phyloP scores from a whole-genome alignment of 1,139 yeast genomes.

The Starmera stellimalicola region DNA sequence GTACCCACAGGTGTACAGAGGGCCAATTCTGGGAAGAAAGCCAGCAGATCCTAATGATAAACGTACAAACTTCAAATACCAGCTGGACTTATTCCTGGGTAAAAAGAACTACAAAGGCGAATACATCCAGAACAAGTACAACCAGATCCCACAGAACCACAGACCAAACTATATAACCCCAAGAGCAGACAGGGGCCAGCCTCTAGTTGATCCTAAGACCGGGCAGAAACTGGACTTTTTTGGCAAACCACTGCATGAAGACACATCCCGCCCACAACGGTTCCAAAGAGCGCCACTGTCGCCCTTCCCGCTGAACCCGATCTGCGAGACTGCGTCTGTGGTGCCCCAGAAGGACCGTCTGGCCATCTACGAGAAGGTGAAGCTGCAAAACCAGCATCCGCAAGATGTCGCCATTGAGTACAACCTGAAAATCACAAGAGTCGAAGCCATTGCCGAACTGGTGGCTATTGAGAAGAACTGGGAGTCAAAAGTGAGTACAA shows the following conservation, averaged over 20 bases:
- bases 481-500: slow-evolving; percentile 52
- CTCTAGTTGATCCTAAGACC: slow-evolving; percentile 30
- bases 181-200: slow-evolving; percentile 35
- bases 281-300: slow-evolving; percentile 34
- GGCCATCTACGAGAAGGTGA: slow-evolving; percentile 49
- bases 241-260: slow-evolving; percentile 9
- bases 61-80: slow-evolving; percentile 29
- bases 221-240: slow-evolving; percentile 20
- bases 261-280: not conserved
- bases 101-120: slow-evolving; percentile 81
- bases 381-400: slow-evolving; percentile 40
- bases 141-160: slow-evolving; percentile 62
- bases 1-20: slow-evolving; percentile 34
- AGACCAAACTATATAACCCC: slow-evolving; percentile 68
- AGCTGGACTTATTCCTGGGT: slow-evolving; percentile 34
- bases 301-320: slow-evolving; percentile 75
- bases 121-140: slow-evolving; percentile 68
- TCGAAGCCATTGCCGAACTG: slow-evolving; percentile 75
- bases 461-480: slow-evolving; percentile 53
- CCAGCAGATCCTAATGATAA: slow-evolving; percentile 28
- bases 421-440: slow-evolving; percentile 74
- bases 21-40: slow-evolving; percentile 31
- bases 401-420: slow-evolving; percentile 75
- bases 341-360: slow-evolving; percentile 50
- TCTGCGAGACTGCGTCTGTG: slow-evolving; percentile 57